Conservation (phyloP, 305 asterid species). For the Rubia tinctorum region DNA sequence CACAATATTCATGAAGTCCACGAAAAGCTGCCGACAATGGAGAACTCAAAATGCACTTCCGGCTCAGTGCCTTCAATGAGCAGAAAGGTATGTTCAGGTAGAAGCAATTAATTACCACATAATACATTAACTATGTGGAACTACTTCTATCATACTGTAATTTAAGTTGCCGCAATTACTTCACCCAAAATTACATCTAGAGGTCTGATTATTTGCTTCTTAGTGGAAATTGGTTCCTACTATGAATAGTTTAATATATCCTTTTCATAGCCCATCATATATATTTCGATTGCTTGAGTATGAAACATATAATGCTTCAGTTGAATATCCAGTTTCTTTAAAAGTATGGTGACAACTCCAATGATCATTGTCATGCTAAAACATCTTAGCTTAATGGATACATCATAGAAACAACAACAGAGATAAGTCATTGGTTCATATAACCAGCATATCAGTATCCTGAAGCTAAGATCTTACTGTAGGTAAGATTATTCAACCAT, state of each 20-base stretch:
- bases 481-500: not conserved
- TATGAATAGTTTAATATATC: not conserved
- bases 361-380: not conserved
- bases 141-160: not conserved
- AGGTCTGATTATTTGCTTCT: not conserved
- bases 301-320: not conserved
- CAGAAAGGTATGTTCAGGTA: not conserved
- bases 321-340: not conserved
- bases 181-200: not conserved
- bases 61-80: too few relatives aligned
- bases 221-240: not conserved
- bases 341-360: not conserved
- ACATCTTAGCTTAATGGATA: not conserved
- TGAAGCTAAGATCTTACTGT: not conserved
- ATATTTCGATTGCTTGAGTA: not conserved
- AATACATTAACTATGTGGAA: not conserved
- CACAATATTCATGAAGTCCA: not conserved
- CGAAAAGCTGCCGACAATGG: not conserved
- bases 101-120: not conserved
- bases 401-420: not conserved
- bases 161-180: not conserved
- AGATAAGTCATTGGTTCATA: not conserved
- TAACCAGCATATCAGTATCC: conserved; percentile 6
- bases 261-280: not conserved
- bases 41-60: not conserved